These are phyloP conservation scores for Neonectria ditissima DNA, from an alignment of 2,329 filamentous ascomycete genomes.

Conservation along the genomic window DNA sequence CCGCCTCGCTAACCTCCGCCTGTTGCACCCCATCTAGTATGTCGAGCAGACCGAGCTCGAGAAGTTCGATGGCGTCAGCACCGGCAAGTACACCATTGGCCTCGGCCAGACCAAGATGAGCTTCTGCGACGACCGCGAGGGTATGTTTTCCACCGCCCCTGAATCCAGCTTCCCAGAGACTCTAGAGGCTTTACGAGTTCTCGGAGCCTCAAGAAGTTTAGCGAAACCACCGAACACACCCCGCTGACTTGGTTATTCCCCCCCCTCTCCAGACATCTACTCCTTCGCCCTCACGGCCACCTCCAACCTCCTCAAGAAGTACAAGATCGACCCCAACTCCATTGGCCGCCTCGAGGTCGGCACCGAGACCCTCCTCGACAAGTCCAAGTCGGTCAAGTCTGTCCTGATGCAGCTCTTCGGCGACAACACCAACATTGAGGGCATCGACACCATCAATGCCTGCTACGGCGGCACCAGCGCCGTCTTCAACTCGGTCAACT, in stretches of 20 bases:
- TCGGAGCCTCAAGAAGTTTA: constrained; percentile 8
- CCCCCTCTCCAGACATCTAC: constrained; percentile 79
- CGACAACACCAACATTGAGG: constrained; percentile 86
- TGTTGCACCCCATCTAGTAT: constrained; percentile 66
- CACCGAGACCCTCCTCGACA: constrained; percentile 87
- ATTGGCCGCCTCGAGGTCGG: constrained; percentile 87
- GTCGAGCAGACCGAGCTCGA: constrained; percentile 86
- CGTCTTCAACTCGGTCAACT: constrained; percentile 85
- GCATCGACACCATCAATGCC: constrained; percentile 85
- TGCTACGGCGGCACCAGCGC: constrained; percentile 91
- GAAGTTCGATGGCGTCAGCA: constrained; percentile 85
- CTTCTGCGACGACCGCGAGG: constrained; percentile 91
- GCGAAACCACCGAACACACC: constrained; percentile 5
- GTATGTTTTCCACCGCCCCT: constrained; percentile 56
- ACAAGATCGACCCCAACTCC: constrained; percentile 82
- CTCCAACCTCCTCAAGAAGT: constrained; percentile 83
- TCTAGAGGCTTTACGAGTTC: neutral
- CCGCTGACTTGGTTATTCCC: constrained; percentile 30
- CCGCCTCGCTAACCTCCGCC: constrained; percentile 45
- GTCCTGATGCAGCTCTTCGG: constrained; percentile 89
- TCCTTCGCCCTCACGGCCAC: constrained; percentile 83
- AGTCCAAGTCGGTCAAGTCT: constrained; percentile 91
- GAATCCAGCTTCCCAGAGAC: constrained; percentile 18
- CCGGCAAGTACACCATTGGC: constrained; percentile 91
- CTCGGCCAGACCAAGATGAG: constrained; percentile 92